Conservation (phyloP, 176 grass and related monocot species). For the Thinopyrum elongatum region DNA sequence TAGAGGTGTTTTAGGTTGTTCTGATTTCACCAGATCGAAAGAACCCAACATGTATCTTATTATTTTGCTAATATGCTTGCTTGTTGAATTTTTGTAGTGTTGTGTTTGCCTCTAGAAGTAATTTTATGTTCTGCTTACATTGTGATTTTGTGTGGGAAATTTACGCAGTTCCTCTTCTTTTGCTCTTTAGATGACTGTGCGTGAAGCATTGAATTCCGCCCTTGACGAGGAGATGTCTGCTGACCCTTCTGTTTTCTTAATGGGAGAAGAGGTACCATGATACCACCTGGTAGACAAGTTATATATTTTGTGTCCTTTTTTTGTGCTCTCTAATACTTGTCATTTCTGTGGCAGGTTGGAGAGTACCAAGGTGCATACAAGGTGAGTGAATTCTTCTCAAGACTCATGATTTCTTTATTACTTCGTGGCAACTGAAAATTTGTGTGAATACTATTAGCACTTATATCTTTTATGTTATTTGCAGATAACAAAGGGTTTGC, state of each 20-base stretch:
- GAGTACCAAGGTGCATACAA: conserved; percentile 99
- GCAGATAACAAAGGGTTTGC: conserved; percentile 94
- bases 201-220: conserved; percentile 91
- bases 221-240: conserved; percentile 98
- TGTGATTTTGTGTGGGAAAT: neutral
- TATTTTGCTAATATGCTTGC: neutral
- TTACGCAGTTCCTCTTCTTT: conserved; percentile 42
- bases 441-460: neutral
- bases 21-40: neutral
- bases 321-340: conserved; percentile 11
- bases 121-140: neutral
- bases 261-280: conserved; percentile 93
- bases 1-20: neutral
- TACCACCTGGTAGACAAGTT: conserved; percentile 46
- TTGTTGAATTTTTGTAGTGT: neutral
- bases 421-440: neutral
- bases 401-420: conserved; percentile 2
- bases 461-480: conserved; percentile 14
- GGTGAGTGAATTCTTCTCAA: conserved; percentile 39
- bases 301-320: neutral
- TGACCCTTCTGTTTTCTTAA: conserved; percentile 92
- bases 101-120: neutral
- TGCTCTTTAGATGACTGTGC: conserved; percentile 72
- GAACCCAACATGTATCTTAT: neutral
- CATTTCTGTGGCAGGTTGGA: conserved; percentile 59